These are phyloP conservation scores for Cafeteria roenbergensis DNA, from an alignment of 108 stramenopile genomes.

Conservation along the genomic window DNA sequence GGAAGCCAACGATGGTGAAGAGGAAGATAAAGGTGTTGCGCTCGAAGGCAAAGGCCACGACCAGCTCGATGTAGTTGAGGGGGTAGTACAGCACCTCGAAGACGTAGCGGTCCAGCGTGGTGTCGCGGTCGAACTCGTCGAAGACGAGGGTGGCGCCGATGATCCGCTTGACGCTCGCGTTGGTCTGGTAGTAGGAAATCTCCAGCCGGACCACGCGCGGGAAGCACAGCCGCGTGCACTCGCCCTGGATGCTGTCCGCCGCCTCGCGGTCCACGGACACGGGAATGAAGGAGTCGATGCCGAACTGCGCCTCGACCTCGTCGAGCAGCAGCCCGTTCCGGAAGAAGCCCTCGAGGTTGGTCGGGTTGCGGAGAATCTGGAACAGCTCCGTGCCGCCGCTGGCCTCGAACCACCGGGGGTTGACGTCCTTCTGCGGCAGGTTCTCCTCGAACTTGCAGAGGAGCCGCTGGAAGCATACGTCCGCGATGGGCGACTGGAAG, in stretches of 20 bases:
- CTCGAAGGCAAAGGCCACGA: constrained; percentile 62
- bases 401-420: constrained; percentile 65
- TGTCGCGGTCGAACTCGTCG: constrained; percentile 57
- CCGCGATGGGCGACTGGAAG: constrained; percentile 52
- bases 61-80: constrained; percentile 61
- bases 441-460: constrained; percentile 53
- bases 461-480: constrained; percentile 51
- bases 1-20: constrained; percentile 53
- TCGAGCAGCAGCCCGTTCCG: constrained; percentile 29
- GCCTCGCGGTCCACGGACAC: constrained; percentile 48
- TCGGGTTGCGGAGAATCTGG: constrained; percentile 52
- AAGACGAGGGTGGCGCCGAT: constrained; percentile 39
- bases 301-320: constrained; percentile 7
- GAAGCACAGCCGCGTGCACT: constrained; percentile 48
- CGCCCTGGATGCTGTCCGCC: constrained; percentile 34
- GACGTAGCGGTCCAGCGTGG: constrained; percentile 38
- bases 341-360: constrained; percentile 38
- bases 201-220: constrained; percentile 52
- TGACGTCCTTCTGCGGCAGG: constrained; percentile 34
- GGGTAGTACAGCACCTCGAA: constrained; percentile 46
- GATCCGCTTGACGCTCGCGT: constrained; percentile 46
- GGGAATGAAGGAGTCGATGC: constrained; percentile 51
- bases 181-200: constrained; percentile 58
- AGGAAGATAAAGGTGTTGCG: constrained; percentile 53
- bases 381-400: constrained; percentile 44